phyloP scores from a whole-genome alignment of 106 monocot genomes.

The Platanthera guangdongensis region DNA sequence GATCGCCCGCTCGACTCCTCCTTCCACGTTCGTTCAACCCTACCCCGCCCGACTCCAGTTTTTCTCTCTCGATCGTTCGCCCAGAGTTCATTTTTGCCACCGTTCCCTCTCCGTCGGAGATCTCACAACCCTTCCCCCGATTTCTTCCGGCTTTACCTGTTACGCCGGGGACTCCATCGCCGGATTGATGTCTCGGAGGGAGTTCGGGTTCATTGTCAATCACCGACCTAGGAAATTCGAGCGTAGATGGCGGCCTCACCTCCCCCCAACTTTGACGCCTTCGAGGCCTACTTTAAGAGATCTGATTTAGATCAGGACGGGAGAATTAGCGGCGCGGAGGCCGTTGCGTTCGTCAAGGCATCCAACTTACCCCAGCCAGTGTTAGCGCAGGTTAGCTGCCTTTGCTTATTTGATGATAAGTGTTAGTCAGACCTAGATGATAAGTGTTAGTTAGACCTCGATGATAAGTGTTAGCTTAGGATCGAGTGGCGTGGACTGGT shows the following conservation, averaged over 20 bases:
- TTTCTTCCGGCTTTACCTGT: neutral
- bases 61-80: no score
- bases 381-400: conserved; percentile 59
- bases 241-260: conserved; percentile 1
- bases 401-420: conserved; percentile 1
- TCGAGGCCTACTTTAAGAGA: conserved; percentile 70
- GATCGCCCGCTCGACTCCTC: no score
- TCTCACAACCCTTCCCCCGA: neutral
- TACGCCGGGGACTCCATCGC: conserved; percentile 9
- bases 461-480: no score
- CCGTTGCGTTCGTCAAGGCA: conserved; percentile 82
- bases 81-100: neutral
- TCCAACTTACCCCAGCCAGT: conserved; percentile 63
- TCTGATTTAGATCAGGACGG: conserved; percentile 95
- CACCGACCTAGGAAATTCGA: neutral
- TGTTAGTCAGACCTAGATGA: neutral
- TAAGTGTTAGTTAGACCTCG: neutral
- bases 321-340: conserved; percentile 85
- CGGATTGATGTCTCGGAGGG: conserved; percentile 1
- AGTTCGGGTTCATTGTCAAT: neutral
- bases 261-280: conserved; percentile 29
- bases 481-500: no score
- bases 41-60: no score
- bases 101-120: neutral
- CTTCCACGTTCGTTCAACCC: no score